Base-by-base conservation (phyloP, 1,284 basidiomycete genomes). In the Tylopilus orsonianus region DNA sequence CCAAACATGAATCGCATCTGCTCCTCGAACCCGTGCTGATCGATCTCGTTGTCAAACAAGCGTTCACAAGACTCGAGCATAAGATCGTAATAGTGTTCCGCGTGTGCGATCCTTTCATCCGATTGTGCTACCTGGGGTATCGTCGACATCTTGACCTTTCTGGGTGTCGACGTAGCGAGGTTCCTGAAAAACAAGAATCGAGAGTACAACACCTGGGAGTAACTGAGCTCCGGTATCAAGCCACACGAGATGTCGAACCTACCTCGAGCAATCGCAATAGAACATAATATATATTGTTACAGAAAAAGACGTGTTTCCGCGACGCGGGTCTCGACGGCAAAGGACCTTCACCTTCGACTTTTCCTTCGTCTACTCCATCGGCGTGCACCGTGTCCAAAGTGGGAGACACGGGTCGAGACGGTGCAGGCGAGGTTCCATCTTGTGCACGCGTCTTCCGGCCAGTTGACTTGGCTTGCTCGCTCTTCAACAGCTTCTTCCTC, bases 1-100 rank as follows among this genome's bases (percentile, higher is more conserved):
- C 93, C 93, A 70, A 95, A 98, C 83, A 97, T 92, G 57, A 79
- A 80, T 26, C 96, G 77, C 70, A 95, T 81, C 58, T 90, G 88
- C 61, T 98, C 96, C 68, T 99, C 96, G 64, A 93, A 98, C 2
- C 77, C 79, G 36, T 76, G 74, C 55, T 87, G 87, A 60, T 98
- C 96, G 22, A 98, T 77, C 64, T 96, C 92, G 56, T 89, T 90
- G 64, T 97, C 94, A 58, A 97, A 97, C 46, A 98, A 68, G 51
- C 87, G 81, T 69, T 97, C 95, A 63, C 90, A 91, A 7, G 91
- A 83, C 53, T 89, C 90, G 19, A 99, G 78, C 56, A 95, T 73
- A 48, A 93, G 78, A 46, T 85, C 83, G 61, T 98, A 98, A 59
- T 83, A 90, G 60, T 93, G 79, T 30, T 72, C 72, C 2, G 73